Base-by-base conservation (phyloP, 2,329 filamentous ascomycete genomes). In the Achaetomium macrosporum region DNA sequence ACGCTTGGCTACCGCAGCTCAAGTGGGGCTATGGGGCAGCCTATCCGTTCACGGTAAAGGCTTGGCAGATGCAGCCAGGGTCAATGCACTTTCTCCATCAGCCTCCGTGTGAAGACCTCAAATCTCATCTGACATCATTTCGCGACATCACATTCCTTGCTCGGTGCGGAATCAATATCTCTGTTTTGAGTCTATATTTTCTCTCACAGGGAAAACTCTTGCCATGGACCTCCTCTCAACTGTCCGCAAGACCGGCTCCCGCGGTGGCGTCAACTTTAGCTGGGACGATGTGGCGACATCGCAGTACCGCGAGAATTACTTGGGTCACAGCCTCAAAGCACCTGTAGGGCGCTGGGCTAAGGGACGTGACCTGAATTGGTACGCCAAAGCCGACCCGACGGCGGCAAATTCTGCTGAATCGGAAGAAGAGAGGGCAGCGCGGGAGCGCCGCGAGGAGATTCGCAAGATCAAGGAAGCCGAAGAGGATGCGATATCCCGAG, bases 211-310 rank as follows among this genome's bases (percentile, higher is more conserved):
- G 16, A 36, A 5, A 20, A n/a, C 4, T 29, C 16, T n/a, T 6
- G 8, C 55, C 52, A 96, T 99, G 93, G 93, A 99, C 78, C 81
- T 99, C 51, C 83, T 97, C 50, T 88, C 91, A 55, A 90, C 88
- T 40, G 87, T 99, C 57, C 89, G 91, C 65, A 97, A 99, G 73
- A 74, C 78, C 16, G 92, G 95, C 69, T 93, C 90, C 63, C 86
- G 93, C 61, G 93, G 93, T 65, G 93, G 93, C 66, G 87, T 87
- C 70, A 90, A 96, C 70, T 99, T 99, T 75, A 91, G 85, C 72
- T 97, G 93, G 93, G 88, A 92, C 60, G 90, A 96, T 62, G 92
- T 99, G 66, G 86, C 92, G 68, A 83, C 77, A 59, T 95, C 90
- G 46, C 74, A 80, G 19, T 91, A 96, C 65, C 90, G 93, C 69